These are phyloP conservation scores for Sordariomycetes sp. DNA, from an alignment of 2,329 filamentous ascomycete species.

Conservation along the genomic window DNA sequence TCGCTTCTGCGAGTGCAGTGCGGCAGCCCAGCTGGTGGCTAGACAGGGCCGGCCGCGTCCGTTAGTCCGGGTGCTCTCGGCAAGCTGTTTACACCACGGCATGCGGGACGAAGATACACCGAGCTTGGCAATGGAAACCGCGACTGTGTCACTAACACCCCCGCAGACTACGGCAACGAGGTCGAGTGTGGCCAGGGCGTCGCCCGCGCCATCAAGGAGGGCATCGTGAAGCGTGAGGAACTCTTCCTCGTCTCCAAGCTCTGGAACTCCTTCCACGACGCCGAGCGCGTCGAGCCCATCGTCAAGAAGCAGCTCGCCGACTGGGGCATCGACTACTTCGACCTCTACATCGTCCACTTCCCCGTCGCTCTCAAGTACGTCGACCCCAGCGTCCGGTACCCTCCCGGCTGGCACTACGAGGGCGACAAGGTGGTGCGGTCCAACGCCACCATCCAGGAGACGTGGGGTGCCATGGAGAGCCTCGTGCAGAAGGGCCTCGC, in stretches of 20 bases:
- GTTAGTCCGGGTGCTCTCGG: not conserved
- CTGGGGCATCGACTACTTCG: slow-evolving; percentile 81
- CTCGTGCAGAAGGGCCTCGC: slow-evolving; percentile 57
- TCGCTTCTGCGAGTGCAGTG: not conserved
- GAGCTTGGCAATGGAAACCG: not conserved
- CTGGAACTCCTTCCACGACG: slow-evolving; percentile 85
- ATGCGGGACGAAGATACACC: not conserved
- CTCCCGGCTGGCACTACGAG: slow-evolving; percentile 63
- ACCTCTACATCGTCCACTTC: slow-evolving; percentile 84
- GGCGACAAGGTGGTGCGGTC: slow-evolving; percentile 47
- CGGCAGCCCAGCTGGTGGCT: not conserved
- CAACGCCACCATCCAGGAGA: slow-evolving; percentile 66
- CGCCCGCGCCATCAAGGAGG: slow-evolving; percentile 65
- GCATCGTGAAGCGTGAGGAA: slow-evolving; percentile 53
- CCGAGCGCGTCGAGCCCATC: slow-evolving; percentile 63
- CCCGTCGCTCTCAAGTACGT: slow-evolving; percentile 78
- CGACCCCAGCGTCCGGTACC: slow-evolving; percentile 66
- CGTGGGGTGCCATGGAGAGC: slow-evolving; percentile 69
- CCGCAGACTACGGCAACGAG: slow-evolving; percentile 70
- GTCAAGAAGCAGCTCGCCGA: slow-evolving; percentile 64
- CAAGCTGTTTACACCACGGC: not conserved
- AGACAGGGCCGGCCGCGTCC: not conserved
- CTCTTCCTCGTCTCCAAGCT: slow-evolving; percentile 91
- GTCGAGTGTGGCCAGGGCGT: slow-evolving; percentile 65
- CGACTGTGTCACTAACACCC: not conserved